Percentiles rank a stretch among this genome's conserved stretches.
phyloP scores from a whole-genome alignment of 163 green algal species.

The Scenedesmus sp. region DNA sequence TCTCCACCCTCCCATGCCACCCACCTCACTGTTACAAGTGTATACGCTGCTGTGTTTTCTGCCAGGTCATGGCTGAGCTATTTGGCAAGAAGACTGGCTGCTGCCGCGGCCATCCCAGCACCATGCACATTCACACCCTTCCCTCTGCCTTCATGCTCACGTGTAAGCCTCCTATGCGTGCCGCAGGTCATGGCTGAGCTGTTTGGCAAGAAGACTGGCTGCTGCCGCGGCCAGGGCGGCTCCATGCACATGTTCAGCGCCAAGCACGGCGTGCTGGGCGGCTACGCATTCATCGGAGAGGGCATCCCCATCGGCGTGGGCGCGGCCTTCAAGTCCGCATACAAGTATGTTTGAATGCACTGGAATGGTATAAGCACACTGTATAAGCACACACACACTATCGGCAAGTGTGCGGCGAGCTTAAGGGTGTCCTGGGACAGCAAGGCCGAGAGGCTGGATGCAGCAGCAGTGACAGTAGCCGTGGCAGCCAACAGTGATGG shows the following conservation, averaged over 20 bases:
- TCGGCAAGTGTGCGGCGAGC: no score
- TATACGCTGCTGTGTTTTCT: no score
- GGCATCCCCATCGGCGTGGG: slow-evolving; percentile 97
- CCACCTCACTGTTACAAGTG: no score
- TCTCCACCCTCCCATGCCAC: no score
- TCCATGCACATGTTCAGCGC: slow-evolving; percentile 99
- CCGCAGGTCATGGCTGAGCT: slow-evolving; percentile 97
- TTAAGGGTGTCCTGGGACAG: no score
- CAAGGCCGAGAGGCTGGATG: no score
- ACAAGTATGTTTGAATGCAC: slow-evolving; percentile 64
- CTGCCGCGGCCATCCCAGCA: slow-evolving; percentile 79
- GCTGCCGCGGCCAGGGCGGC: slow-evolving; percentile 93
- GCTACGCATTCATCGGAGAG: slow-evolving; percentile 85
- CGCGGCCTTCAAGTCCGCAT: slow-evolving; percentile 93
- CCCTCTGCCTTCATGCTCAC: neutral
- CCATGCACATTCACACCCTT: neutral
- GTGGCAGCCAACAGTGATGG: no score
- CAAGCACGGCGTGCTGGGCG: slow-evolving; percentile 85
- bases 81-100: slow-evolving; percentile 98
- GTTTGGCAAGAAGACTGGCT: slow-evolving; percentile 98
- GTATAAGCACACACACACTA: neutral
- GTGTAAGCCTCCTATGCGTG: neutral
- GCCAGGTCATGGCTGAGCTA: slow-evolving; percentile 97
- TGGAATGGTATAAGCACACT: neutral
- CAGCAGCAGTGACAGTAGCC: no score